Evolutionary conservation across 352 stramenopile species (phyloP).

Genomic region (Bremia lactucae): DNA sequence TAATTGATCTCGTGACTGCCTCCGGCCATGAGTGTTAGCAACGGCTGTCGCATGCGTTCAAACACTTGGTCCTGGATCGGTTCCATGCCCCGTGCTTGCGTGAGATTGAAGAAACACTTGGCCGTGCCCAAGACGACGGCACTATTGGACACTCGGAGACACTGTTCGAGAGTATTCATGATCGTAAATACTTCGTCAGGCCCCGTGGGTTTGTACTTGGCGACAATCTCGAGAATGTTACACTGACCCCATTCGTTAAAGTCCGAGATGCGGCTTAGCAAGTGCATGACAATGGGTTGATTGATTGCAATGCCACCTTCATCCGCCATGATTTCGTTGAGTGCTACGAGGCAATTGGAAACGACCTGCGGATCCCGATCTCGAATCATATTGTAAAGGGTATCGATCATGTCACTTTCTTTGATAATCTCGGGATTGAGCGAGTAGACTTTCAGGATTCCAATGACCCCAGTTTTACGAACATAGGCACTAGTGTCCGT

Average conservation of each 20-base stretch:
- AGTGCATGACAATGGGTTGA: constrained; percentile 93
- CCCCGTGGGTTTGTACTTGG: constrained; percentile 89
- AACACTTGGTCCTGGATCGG: constrained; percentile 84
- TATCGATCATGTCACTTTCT: constrained; percentile 94
- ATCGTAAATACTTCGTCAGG: constrained; percentile 97
- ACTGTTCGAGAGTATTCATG: constrained; percentile 95
- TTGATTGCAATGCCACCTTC: constrained; percentile 97
- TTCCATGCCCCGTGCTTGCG: constrained; percentile 77
- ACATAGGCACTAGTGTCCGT: constrained; percentile 96
- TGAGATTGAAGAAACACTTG: constrained; percentile 96
- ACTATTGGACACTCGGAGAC: constrained; percentile 91
- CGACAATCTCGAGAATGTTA: constrained; percentile 91
- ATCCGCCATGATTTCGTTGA: constrained; percentile 97
- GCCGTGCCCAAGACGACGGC: constrained; percentile 94
- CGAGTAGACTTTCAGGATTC: constrained; percentile 95
- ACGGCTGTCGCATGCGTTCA: constrained; percentile 88
- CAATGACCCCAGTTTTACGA: constrained; percentile 98
- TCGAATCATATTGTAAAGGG: constrained; percentile 97
- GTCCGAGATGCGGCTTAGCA: constrained; percentile 96
- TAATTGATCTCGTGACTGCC: constrained; percentile 90
- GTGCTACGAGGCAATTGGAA: constrained; percentile 92
- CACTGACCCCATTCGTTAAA: constrained; percentile 99
- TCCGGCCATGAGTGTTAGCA: constrained; percentile 96
- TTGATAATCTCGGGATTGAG: constrained; percentile 88
- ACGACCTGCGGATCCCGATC: constrained; percentile 97